Conservation (phyloP, 345 rosid species). For the Acer saccharum region DNA sequence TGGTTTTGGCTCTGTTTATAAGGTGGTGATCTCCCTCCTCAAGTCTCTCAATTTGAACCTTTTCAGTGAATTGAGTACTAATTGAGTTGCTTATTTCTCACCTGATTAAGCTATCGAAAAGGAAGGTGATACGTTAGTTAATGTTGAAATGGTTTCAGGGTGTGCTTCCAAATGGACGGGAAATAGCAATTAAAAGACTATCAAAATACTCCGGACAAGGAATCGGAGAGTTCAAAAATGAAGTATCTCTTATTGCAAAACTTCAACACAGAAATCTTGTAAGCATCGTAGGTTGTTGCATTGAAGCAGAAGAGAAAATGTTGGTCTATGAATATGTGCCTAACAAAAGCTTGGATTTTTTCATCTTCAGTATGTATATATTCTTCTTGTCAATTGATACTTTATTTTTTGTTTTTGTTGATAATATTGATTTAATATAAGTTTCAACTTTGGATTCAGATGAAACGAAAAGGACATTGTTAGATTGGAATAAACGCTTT, state of each 20-base stretch:
- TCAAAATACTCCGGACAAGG: conserved; percentile 36
- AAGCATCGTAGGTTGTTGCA: conserved; percentile 62
- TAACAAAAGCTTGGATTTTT: conserved; percentile 43
- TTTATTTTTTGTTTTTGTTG: background rate
- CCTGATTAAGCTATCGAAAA: too few relatives aligned
- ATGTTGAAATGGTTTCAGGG: conserved; percentile 32
- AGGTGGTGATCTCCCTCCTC: conserved; percentile 34
- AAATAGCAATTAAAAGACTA: conserved; percentile 44
- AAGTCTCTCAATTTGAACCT: background rate
- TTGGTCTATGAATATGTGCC: conserved; percentile 44
- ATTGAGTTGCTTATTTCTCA: too few relatives aligned
- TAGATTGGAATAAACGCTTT: conserved; percentile 60
- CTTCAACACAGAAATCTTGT: conserved; percentile 79
- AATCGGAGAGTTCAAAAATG: conserved; percentile 39
- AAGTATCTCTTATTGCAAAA: conserved; percentile 43
- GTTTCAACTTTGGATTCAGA: conserved; percentile 26
- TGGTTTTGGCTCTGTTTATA: conserved; percentile 75
- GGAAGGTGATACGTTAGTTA: background rate
- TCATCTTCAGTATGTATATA: conserved; percentile 31
- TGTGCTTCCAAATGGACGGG: conserved; percentile 20
- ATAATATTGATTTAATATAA: background rate
- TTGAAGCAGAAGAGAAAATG: conserved; percentile 35
- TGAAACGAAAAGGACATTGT: conserved; percentile 26
- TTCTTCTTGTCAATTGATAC: background rate
- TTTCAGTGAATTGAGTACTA: too few relatives aligned